Conservation (phyloP, 2,329 filamentous ascomycete genomes). For the Tolypocladium ovalisporum region DNA sequence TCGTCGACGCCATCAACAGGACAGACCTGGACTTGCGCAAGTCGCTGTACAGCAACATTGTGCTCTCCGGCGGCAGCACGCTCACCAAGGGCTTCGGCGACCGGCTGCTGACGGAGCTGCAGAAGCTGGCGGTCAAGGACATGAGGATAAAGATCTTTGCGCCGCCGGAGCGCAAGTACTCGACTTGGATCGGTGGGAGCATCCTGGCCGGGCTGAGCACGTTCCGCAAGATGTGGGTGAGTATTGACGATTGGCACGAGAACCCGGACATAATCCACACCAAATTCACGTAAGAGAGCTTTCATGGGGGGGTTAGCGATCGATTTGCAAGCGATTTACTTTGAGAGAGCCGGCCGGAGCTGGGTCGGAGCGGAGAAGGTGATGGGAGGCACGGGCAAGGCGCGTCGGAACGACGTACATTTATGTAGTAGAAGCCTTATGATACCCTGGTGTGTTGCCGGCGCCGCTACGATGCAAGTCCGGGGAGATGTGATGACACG, state of each 20-base stretch:
- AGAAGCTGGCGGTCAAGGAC: slow-evolving; percentile 89
- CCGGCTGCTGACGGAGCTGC: slow-evolving; percentile 81
- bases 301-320: background rate
- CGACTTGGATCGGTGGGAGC: slow-evolving; percentile 97
- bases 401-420: background rate
- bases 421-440: background rate
- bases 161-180: slow-evolving; percentile 94
- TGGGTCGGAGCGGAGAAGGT: background rate
- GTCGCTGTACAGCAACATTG: slow-evolving; percentile 89
- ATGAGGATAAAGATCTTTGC: slow-evolving; percentile 99
- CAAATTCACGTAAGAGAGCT: slow-evolving; percentile 70
- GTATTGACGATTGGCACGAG: slow-evolving; percentile 99
- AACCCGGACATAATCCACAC: slow-evolving; percentile 98
- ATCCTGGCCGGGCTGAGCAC: slow-evolving; percentile 95
- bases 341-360: background rate
- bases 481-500: background rate
- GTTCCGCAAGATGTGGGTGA: slow-evolving; percentile 99
- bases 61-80: slow-evolving; percentile 90
- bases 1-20: slow-evolving; percentile 88
- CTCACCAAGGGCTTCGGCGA: slow-evolving; percentile 96
- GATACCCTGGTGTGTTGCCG: slow-evolving; percentile 2
- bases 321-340: background rate
- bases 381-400: background rate
- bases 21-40: slow-evolving; percentile 95
- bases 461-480: background rate